A percentile compares a stretch with the other conserved stretches of the same genome.
phyloP scores from a whole-genome alignment of 139 green algal genomes.

The Marvania coccoides region DNA sequence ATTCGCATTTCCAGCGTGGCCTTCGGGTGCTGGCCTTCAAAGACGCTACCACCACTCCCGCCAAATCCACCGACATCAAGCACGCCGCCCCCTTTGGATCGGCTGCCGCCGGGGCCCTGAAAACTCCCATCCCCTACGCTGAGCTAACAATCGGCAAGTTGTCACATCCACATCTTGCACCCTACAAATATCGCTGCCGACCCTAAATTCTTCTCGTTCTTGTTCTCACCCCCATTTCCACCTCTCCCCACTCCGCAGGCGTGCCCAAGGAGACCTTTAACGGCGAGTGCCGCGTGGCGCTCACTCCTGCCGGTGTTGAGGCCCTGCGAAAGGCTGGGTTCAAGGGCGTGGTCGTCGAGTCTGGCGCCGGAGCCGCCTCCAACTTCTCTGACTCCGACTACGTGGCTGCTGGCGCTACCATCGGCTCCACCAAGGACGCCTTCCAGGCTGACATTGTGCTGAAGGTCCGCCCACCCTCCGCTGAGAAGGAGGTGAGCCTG shows the following conservation, averaged over 20 bases:
- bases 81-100: not conserved
- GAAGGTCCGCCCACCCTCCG: slow-evolving; percentile 26
- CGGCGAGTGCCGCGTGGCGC: slow-evolving; percentile 60
- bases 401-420: slow-evolving; percentile 47
- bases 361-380: slow-evolving; percentile 52
- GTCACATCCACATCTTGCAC: not conserved
- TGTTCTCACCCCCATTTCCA: not conserved
- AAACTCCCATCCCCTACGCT: slow-evolving; percentile 6
- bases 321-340: slow-evolving; percentile 71
- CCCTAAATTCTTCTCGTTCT: too few relatives aligned
- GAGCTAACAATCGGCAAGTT: slow-evolving; percentile 18
- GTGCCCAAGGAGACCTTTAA: slow-evolving; percentile 59
- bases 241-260: slow-evolving; percentile 30
- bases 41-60: not conserved
- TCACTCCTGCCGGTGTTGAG: slow-evolving; percentile 51
- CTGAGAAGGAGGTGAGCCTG: slow-evolving; percentile 36
- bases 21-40: slow-evolving; percentile 1
- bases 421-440: slow-evolving; percentile 44
- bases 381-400: slow-evolving; percentile 72
- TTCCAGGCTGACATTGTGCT: slow-evolving; percentile 50
- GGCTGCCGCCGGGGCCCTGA: not conserved
- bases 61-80: not conserved
- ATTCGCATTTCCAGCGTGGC: not conserved
- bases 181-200: not conserved
- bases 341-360: slow-evolving; percentile 57